Percentiles rank a stretch among this genome's conserved stretches.
Conservation (phyloP, 768 basidiomycete genomes). For the Boletales sp. region DNA sequence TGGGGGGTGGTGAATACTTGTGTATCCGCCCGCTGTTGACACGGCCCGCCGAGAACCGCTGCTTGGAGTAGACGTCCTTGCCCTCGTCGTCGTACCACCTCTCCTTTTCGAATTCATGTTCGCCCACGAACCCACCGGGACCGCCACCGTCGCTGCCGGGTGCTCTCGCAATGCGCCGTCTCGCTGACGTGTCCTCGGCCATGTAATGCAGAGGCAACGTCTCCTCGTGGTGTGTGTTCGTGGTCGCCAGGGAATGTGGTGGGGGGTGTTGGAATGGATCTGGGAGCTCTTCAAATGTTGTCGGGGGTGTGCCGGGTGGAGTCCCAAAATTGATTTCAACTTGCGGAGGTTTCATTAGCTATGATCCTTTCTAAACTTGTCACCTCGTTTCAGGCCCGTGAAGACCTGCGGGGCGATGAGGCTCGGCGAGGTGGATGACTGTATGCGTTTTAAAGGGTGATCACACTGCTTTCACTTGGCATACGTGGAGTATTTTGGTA, state of each 20-base stretch:
- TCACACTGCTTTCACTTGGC: neutral
- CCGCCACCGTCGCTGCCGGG: constrained; percentile 21
- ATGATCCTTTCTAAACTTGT: neutral
- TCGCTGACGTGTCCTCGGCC: constrained; percentile 45
- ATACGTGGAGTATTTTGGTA: neutral
- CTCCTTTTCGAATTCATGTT: constrained; percentile 24
- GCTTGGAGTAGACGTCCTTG: constrained; percentile 61
- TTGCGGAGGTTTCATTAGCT: constrained; percentile 57
- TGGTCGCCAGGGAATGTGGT: constrained; percentile 27
- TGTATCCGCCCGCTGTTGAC: constrained; percentile 58
- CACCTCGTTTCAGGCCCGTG: constrained; percentile 7
- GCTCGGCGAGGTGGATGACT: too few relatives aligned
- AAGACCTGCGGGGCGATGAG: neutral
- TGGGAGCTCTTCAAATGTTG: constrained; percentile 63
- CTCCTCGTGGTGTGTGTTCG: constrained; percentile 31
- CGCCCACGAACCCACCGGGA: constrained; percentile 28
- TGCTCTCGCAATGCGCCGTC: constrained; percentile 41
- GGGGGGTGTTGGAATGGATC: constrained; percentile 45
- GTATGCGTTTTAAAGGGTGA: neutral
- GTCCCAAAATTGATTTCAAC: constrained; percentile 70
- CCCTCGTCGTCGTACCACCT: constrained; percentile 55
- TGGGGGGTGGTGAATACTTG: constrained; percentile 63
- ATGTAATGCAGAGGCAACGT: constrained; percentile 51
- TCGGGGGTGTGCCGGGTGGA: constrained; percentile 44
- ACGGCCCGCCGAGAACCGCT: constrained; percentile 34